Base-by-base conservation (phyloP, 192 early-diverging fungal genomes). In the Rhizophagus prolifer region DNA sequence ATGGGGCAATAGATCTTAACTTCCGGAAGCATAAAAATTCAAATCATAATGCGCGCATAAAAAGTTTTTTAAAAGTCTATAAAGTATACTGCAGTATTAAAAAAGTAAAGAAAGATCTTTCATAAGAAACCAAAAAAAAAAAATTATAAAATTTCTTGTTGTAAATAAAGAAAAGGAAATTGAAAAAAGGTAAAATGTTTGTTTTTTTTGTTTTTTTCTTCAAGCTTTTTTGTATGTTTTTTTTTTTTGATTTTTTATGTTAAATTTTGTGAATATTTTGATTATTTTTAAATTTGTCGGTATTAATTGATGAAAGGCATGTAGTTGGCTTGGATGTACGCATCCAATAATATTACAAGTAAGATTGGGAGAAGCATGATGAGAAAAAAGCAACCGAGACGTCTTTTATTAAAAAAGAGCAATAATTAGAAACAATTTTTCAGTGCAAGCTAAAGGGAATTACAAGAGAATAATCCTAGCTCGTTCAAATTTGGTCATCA, bases 341-440 rank as follows among this genome's bases (percentile, higher is more conserved):
- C 41, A 34, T 69, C 38, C 19, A 69, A 46, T 69, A 69, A 41
- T 34, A 69, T 26, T 25, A 69, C 25, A 21, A 69, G 41, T 69
- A 69, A 69, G 9, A 69, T 69, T 69, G 67, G 67, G 36, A 69
- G 41, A 12, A 69, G 21, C 67, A 69, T 69, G 19, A 69, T 23
- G 9, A 69, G 10, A 28, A 69, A 46, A 26, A 69, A 69, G 25
- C 67, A 69, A 21, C 67, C 67, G 9, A 69, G 36, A 25, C 36
- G 36, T 69, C 67, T 69, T 38, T 23, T 23, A 25, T 12, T 8
- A 25, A 36, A 46, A 69, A 9, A 69, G 1, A 46, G 23, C 3
- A 66, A 30, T 64, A 36, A 21, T 34, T 19, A 34, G 8, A 31
- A 38, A 66, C 21, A 66, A 66, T 34, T 66, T 34, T 21, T 64